Conservation (phyloP, 2,329 filamentous ascomycete genomes). For the Westerdykella sp. region DNA sequence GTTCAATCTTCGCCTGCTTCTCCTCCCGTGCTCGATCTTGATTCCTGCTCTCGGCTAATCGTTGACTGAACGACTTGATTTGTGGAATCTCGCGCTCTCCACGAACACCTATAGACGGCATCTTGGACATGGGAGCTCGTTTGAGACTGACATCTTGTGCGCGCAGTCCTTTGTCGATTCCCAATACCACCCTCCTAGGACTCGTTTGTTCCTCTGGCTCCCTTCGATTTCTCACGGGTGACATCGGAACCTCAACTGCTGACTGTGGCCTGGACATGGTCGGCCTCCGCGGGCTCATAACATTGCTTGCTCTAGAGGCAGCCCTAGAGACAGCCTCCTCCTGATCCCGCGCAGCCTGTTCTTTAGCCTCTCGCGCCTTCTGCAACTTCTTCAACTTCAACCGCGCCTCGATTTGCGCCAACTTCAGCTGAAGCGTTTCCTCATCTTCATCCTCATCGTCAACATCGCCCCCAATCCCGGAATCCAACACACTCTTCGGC, state of each 20-base stretch:
- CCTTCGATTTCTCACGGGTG: slow-evolving; percentile 52
- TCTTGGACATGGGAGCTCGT: slow-evolving; percentile 49
- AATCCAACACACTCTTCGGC: background rate
- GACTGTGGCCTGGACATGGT: slow-evolving; percentile 20
- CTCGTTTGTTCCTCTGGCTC: slow-evolving; percentile 56
- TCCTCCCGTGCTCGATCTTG: slow-evolving; percentile 40
- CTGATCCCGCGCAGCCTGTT: slow-evolving; percentile 26
- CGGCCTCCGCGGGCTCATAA: slow-evolving; percentile 14
- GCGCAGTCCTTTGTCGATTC: slow-evolving; percentile 81
- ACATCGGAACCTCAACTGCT: slow-evolving; percentile 68
- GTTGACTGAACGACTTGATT: slow-evolving; percentile 71
- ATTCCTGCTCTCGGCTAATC: slow-evolving; percentile 62
- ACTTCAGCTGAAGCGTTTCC: slow-evolving; percentile 77
- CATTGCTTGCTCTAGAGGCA: slow-evolving; percentile 25
- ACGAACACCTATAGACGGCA: background rate
- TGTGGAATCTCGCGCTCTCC: slow-evolving; percentile 18
- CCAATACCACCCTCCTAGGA: slow-evolving; percentile 71
- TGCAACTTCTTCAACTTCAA: slow-evolving; percentile 83
- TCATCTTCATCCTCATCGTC: slow-evolving; percentile 60
- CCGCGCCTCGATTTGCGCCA: slow-evolving; percentile 82
- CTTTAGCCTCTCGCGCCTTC: slow-evolving; percentile 37
- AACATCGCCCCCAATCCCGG: slow-evolving; percentile 9
- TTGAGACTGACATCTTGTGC: slow-evolving; percentile 80
- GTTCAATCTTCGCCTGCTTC: slow-evolving; percentile 40
- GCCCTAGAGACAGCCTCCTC: slow-evolving; percentile 13